Evolutionary conservation across 83 land plant species (phyloP), one percentile per base, ranked within the genome.

Genomic region (Picea abies): DNA sequence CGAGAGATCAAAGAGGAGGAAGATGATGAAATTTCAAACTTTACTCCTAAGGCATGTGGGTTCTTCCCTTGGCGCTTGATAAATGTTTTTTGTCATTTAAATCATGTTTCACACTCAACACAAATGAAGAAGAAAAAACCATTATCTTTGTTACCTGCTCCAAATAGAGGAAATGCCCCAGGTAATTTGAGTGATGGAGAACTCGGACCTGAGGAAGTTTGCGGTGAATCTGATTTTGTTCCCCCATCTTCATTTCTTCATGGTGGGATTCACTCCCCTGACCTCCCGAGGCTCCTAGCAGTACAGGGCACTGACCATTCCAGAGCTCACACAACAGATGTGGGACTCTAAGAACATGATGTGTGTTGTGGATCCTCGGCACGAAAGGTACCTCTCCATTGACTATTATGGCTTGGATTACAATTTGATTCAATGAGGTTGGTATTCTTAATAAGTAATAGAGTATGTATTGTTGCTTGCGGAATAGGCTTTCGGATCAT

Each of bases 31-130:
- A 44, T 81, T 26, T 69, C 82, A 10, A 62, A 63, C 47, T 47
- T 84, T 9, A 32, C 88, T 56, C 65, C 82, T 0, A 93, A 83
- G 81, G 89, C 80, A 58, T 89, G 93, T 81, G 93, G 91, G 32
- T 69, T 93, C 12, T 61, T 93, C 25, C 93, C 93, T 16, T 41
- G 84, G 60, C 78, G 86, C 61, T 80, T 85, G 7, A 88, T 76
- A 80, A 88, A 69, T 60, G 85, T 92, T 37, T 82, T 92, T 52
- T 41, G 85, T 35, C 87, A 87, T 60, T 62, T 86, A 62, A 89
- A 88, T 78, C 90, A 90, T 16, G 5, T 79, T 60, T 37, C 67
- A 8, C 67, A 14, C 1, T 35, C 67, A 11, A 84, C 89, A 6
- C 86, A 85, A 2, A 70, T 89, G 81, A 92, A 86, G 75, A 23